phyloP scores from a whole-genome alignment of 2,329 filamentous ascomycete species.

The Trichoderma sp. region DNA sequence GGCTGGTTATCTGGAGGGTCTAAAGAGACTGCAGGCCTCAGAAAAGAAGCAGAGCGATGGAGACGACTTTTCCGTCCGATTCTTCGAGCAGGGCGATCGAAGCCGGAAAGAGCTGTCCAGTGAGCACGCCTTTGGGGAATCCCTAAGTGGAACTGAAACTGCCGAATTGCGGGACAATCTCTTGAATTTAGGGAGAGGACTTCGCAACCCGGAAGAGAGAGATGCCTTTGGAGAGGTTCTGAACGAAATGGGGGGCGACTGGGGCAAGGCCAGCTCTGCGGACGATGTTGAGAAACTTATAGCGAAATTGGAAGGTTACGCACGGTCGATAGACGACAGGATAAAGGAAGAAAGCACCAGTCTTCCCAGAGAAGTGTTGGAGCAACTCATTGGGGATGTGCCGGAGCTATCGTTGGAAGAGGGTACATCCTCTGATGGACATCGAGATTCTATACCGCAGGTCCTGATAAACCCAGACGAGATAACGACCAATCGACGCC shows the following conservation, averaged over 20 bases:
- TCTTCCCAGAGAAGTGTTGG: conserved; percentile 38
- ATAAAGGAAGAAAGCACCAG: conserved; percentile 38
- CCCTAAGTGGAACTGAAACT: conserved; percentile 41
- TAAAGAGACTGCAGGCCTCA: conserved; percentile 32
- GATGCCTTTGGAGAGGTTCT: conserved; percentile 42
- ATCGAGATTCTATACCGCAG: conserved; percentile 34
- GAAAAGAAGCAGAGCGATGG: conserved; percentile 27
- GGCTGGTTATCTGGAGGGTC: conserved; percentile 34
- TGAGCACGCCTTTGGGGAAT: conserved; percentile 45
- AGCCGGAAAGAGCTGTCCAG: conserved; percentile 42
- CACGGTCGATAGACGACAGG: conserved; percentile 39
- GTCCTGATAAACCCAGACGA: conserved; percentile 37
- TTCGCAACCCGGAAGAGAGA: conserved; percentile 40
- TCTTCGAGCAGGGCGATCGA: conserved; percentile 50
- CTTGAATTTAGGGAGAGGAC: conserved; percentile 41
- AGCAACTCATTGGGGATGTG: conserved; percentile 38
- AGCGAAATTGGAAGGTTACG: conserved; percentile 40
- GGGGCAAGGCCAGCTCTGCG: conserved; percentile 37
- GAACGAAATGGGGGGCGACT: conserved; percentile 36
- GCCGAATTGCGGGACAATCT: conserved; percentile 42
- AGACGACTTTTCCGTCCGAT: conserved; percentile 43
- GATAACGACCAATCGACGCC: conserved; percentile 43
- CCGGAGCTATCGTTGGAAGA: conserved; percentile 32
- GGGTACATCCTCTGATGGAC: not conserved
- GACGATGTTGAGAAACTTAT: conserved; percentile 41